Percentiles rank a stretch among this genome's conserved stretches.
Conservation (phyloP, 805 yeast species). For the Wickerhamiella kurtzmanii region DNA sequence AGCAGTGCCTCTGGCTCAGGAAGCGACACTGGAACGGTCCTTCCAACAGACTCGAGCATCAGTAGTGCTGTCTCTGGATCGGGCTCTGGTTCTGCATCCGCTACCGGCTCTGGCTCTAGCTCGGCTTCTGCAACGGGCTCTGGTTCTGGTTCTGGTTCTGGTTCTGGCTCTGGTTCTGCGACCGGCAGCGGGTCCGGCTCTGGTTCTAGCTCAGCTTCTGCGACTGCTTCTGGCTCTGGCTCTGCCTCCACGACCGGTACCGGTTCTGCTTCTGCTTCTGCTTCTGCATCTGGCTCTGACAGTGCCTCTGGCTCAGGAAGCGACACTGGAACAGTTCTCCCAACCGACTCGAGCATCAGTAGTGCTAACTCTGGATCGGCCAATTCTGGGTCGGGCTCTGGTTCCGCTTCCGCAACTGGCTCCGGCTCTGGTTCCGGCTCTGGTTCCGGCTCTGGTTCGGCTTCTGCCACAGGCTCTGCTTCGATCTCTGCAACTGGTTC, state of each 20-base stretch:
- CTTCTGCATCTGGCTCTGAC: neutral
- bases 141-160: neutral
- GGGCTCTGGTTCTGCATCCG: conserved; percentile 14
- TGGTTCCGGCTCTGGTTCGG: conserved; percentile 16
- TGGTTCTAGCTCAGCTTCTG: neutral
- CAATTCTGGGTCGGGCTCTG: neutral
- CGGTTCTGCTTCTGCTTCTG: neutral
- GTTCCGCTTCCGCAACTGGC: neutral
- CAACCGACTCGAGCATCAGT: neutral
- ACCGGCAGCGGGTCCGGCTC: neutral
- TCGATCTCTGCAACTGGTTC: conserved; percentile 11
- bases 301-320: neutral
- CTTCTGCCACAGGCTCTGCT: conserved; percentile 11
- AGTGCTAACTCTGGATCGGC: neutral
- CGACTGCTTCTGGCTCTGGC: conserved; percentile 2
- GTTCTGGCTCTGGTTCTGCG: neutral
- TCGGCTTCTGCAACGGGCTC: conserved; percentile 1
- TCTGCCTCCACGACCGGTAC: neutral
- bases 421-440: conserved; percentile 16
- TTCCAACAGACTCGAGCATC: no score
- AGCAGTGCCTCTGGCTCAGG: conserved; percentile 10
- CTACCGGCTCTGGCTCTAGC: conserved; percentile 3
- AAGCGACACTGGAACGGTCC: no score
- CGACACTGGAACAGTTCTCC: neutral
- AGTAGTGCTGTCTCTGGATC: conserved; percentile 12